These are phyloP conservation scores for Colletotrichum australisinense DNA, from an alignment of 2,329 filamentous ascomycete genomes.

Conservation along the genomic window DNA sequence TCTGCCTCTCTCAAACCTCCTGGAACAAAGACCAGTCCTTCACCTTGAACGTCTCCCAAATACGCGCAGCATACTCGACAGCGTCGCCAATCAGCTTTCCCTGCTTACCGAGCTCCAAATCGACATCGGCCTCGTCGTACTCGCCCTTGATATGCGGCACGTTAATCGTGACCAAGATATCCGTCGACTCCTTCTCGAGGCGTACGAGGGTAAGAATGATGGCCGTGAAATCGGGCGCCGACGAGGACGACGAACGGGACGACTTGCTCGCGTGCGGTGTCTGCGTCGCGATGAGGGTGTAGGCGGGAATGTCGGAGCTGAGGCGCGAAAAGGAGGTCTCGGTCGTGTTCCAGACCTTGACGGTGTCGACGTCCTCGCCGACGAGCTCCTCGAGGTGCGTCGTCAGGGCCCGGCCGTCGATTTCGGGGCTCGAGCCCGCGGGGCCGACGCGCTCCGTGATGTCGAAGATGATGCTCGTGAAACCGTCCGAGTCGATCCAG, in stretches of 20 bases:
- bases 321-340: constrained; percentile 69
- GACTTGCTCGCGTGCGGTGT: constrained; percentile 47
- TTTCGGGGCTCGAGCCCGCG: constrained; percentile 64
- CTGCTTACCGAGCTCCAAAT: constrained; percentile 72
- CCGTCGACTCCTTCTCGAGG: constrained; percentile 79
- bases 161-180: constrained; percentile 88
- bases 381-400: constrained; percentile 78
- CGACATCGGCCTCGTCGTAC: constrained; percentile 79
- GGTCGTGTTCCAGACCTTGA: constrained; percentile 75
- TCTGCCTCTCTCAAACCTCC: constrained; percentile 44
- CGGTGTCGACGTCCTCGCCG: constrained; percentile 69
- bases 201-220: constrained; percentile 83
- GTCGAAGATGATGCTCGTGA: constrained; percentile 90
- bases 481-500: constrained; percentile 85
- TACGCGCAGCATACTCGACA: constrained; percentile 73
- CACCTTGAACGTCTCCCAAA: constrained; percentile 81
- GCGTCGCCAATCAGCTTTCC: constrained; percentile 76
- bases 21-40: constrained; percentile 84
- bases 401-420: constrained; percentile 77
- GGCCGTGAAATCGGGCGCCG: constrained; percentile 73
- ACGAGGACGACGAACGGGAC: constrained; percentile 41
- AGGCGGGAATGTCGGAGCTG: constrained; percentile 66
- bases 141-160: constrained; percentile 84
- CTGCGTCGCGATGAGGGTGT: constrained; percentile 77
- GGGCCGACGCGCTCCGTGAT: constrained; percentile 83